phyloP scores from a whole-genome alignment of 2,329 filamentous ascomycete genomes.

The Blastomyces gilchristii region DNA sequence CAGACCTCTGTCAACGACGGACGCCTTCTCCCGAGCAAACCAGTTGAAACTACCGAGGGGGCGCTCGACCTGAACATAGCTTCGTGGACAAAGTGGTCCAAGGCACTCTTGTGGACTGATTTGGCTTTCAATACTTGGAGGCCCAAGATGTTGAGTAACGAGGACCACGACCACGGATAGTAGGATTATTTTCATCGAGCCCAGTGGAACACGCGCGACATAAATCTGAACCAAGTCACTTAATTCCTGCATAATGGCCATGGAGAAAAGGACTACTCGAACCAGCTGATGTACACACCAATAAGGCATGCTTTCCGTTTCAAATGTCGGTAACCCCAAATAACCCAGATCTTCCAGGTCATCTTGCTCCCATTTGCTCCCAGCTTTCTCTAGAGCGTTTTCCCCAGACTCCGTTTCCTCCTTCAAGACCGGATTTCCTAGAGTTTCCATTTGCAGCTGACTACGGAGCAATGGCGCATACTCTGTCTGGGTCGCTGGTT shows the following conservation, averaged over 20 bases:
- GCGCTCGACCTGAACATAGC: background rate
- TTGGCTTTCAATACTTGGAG: background rate
- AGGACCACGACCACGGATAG: background rate
- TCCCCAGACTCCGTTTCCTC: background rate
- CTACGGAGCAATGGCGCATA: background rate
- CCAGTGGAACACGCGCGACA: background rate
- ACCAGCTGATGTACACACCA: conserved; percentile 1
- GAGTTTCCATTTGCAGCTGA: background rate
- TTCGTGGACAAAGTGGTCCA: background rate
- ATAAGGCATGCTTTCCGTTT: background rate
- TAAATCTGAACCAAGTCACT: background rate
- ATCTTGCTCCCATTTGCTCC: background rate
- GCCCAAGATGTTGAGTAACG: background rate
- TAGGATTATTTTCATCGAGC: background rate
- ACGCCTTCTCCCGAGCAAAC: background rate
- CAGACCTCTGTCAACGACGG: background rate
- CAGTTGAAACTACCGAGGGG: background rate
- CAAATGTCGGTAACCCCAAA: background rate
- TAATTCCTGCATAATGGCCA: background rate
- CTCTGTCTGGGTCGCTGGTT: background rate
- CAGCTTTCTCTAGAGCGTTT: background rate
- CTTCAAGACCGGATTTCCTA: background rate
- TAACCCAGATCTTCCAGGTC: background rate
- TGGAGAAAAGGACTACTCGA: background rate
- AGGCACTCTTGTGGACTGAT: background rate